Percentiles rank a stretch among this genome's conserved stretches.
Conservation (phyloP, 108 stramenopile species). For the Schizochytrium sp. region DNA sequence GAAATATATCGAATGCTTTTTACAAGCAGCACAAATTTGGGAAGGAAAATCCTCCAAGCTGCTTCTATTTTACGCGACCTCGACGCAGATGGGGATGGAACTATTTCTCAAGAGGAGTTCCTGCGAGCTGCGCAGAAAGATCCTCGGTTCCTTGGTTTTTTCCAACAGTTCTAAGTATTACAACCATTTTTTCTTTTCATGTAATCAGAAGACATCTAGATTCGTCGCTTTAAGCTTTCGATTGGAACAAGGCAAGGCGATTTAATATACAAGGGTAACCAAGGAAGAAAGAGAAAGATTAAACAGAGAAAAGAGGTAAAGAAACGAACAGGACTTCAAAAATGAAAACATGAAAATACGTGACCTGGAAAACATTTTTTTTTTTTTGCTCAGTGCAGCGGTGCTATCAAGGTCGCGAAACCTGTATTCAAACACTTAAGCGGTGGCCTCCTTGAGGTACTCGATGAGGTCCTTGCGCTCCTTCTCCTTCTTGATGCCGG, state of each 20-base stretch:
- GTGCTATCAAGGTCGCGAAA: not conserved
- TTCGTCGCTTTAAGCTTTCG: not conserved
- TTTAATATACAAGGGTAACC: not conserved
- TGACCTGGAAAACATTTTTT: not conserved
- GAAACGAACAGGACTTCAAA: not conserved
- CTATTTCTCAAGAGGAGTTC: constrained; percentile 9
- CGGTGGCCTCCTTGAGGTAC: constrained; percentile 91
- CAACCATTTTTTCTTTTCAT: not conserved
- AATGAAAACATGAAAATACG: constrained; percentile 15
- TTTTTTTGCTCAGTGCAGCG: not conserved
- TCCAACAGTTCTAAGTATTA: not conserved
- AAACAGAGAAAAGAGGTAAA: not conserved
- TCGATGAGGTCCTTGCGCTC: constrained; percentile 98
- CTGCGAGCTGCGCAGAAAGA: not conserved
- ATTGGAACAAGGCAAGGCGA: not conserved
- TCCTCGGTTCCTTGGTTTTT: not conserved
- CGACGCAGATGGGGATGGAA: not conserved
- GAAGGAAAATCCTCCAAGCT: constrained; percentile 20
- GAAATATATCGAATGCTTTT: constrained; percentile 41
- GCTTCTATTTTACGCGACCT: not conserved
- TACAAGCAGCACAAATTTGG: not conserved
- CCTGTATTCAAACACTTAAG: constrained; percentile 44
- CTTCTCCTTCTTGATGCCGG: constrained; percentile 95
- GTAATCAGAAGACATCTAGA: not conserved
- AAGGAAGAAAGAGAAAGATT: not conserved